phyloP scores from a whole-genome alignment of 768 basidiomycete species.

The Termitomyces sp. region DNA sequence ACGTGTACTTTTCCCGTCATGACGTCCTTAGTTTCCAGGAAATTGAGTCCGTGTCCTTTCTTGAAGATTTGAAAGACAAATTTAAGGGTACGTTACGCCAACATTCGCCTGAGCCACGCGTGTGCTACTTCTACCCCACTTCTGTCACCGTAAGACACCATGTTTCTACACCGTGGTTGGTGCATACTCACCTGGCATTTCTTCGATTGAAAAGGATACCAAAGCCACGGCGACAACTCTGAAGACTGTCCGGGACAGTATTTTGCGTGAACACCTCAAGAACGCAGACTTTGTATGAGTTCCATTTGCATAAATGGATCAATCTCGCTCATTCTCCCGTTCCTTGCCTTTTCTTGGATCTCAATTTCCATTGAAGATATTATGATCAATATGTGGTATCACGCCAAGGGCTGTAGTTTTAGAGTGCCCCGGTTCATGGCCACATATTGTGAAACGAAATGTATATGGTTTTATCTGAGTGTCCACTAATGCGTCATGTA shows the following conservation, averaged over 20 bases:
- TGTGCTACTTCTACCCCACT: slow-evolving; percentile 54
- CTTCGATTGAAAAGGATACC: slow-evolving; percentile 37
- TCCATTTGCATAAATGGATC: background rate
- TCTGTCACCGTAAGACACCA: slow-evolving; percentile 42
- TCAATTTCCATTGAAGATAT: background rate
- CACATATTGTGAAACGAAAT: background rate
- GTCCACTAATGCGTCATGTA: too few species aligned
- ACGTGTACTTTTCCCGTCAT: slow-evolving; percentile 16
- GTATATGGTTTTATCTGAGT: background rate
- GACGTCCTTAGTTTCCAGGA: background rate
- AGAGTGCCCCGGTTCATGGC: background rate
- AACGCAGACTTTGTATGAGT: slow-evolving; percentile 28
- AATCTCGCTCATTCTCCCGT: background rate
- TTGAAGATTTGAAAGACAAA: slow-evolving; percentile 35
- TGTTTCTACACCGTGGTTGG: background rate
- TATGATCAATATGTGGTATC: background rate
- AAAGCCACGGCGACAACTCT: slow-evolving; percentile 49
- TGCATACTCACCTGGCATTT: background rate
- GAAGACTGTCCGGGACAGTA: slow-evolving; percentile 47
- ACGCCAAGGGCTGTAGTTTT: background rate
- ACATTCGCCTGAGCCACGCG: slow-evolving; percentile 41
- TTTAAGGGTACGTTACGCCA: slow-evolving; percentile 49
- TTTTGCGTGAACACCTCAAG: slow-evolving; percentile 45
- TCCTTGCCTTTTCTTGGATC: background rate
- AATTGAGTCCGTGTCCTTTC: background rate